Percentiles rank a stretch among this genome's conserved stretches.
phyloP scores from a whole-genome alignment of 1,284 basidiomycete genomes.

The Leccinum angustisporum region DNA sequence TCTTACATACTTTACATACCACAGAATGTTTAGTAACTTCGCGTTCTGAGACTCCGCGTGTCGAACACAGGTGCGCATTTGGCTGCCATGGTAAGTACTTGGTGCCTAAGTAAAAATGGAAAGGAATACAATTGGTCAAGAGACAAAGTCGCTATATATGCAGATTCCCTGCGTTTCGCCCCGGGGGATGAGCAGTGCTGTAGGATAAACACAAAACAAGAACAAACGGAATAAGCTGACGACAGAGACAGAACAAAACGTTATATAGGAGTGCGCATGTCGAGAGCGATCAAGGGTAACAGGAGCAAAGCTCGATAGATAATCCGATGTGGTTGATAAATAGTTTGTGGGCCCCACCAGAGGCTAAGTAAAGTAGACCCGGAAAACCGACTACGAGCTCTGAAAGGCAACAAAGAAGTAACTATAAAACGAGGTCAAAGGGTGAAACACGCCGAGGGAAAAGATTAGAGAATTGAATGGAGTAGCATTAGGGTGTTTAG shows the following conservation, averaged over 20 bases:
- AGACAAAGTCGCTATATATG: conserved; percentile 7
- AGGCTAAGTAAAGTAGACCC: conserved; percentile 18
- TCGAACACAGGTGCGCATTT: conserved; percentile 11
- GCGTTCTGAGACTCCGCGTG: background rate
- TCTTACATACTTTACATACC: conserved; percentile 23
- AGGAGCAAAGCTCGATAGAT: conserved; percentile 35
- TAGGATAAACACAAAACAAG: conserved; percentile 33
- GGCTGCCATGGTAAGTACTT: conserved; percentile 6
- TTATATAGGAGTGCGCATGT: conserved; percentile 37
- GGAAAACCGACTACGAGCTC: conserved; percentile 22
- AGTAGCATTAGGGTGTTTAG: conserved; percentile 20
- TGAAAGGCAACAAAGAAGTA: conserved; percentile 15
- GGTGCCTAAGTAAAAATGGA: conserved; percentile 8
- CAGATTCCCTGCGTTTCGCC: conserved; percentile 14
- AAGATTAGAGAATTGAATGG: conserved; percentile 16
- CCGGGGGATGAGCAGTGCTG: background rate
- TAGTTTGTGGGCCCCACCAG: conserved; percentile 30
- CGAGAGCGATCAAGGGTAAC: conserved; percentile 40
- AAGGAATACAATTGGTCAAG: conserved; percentile 15
- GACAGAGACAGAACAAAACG: conserved; percentile 36
- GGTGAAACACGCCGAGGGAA: conserved; percentile 17
- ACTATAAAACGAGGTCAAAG: conserved; percentile 25
- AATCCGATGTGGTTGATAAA: conserved; percentile 32
- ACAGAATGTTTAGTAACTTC: background rate
- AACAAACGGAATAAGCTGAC: conserved; percentile 28